Conservation (phyloP, 768 basidiomycete genomes). For the Suillus subaureus region DNA sequence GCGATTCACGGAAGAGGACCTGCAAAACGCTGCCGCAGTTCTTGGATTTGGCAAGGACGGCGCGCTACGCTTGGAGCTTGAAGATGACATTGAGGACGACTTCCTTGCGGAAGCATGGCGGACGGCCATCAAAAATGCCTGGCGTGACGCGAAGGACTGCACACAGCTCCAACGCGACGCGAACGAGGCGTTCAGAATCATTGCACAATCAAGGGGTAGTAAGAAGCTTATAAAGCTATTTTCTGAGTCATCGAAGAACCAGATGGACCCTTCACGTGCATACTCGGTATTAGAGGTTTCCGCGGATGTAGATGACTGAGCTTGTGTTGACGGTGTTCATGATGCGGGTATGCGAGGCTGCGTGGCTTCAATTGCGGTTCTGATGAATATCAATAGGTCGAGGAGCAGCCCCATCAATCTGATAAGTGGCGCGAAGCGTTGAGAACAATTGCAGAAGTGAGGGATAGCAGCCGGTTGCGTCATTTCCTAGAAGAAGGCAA, state of each 20-base stretch:
- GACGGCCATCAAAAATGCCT: slow-evolving; percentile 55
- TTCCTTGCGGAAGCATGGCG: slow-evolving; percentile 76
- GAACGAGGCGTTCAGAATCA: slow-evolving; percentile 67
- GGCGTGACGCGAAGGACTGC: slow-evolving; percentile 49
- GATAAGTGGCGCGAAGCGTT: slow-evolving; percentile 78
- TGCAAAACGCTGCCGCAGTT: slow-evolving; percentile 44
- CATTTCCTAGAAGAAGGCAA: slow-evolving; percentile 64
- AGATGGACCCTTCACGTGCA: slow-evolving; percentile 71
- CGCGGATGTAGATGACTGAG: slow-evolving; percentile 70
- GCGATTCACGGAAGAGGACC: slow-evolving; percentile 63
- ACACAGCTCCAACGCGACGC: slow-evolving; percentile 51
- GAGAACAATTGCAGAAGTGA: slow-evolving; percentile 69
- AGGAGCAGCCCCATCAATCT: slow-evolving; percentile 66
- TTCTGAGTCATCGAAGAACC: slow-evolving; percentile 53
- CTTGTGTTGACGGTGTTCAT: slow-evolving; percentile 74
- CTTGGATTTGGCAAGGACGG: slow-evolving; percentile 73
- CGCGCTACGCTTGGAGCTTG: slow-evolving; percentile 66
- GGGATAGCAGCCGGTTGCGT: slow-evolving; percentile 72
- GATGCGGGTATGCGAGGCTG: slow-evolving; percentile 57
- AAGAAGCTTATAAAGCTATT: slow-evolving; percentile 48
- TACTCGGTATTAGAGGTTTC: slow-evolving; percentile 73
- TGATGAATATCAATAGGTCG: slow-evolving; percentile 48
- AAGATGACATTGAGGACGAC: slow-evolving; percentile 64
- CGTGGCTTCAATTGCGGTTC: slow-evolving; percentile 7
- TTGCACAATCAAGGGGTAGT: slow-evolving; percentile 67